These are phyloP conservation scores for Taphrina confusa DNA, from an alignment of 1,139 yeast genomes.

Conservation along the genomic window DNA sequence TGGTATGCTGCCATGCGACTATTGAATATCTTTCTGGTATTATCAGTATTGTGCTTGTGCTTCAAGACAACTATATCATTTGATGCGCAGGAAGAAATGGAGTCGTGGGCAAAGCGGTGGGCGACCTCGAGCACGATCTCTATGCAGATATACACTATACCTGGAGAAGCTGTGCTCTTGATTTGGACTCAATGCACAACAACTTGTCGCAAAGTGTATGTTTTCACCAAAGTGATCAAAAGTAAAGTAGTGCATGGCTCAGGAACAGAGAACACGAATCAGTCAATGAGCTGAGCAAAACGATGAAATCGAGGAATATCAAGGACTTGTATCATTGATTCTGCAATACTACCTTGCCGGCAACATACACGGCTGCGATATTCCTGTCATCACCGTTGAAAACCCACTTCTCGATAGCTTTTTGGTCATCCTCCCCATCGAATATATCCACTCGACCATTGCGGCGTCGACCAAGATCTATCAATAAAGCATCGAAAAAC, in stretches of 20 bases:
- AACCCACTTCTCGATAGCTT: conserved; percentile 84
- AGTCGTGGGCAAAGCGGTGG: background rate
- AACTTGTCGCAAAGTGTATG: too few relatives aligned
- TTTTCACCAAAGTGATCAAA: too few relatives aligned
- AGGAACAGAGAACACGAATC: too few relatives aligned
- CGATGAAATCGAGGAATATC: too few relatives aligned
- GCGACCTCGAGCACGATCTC: background rate
- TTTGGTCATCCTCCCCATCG: conserved; percentile 54
- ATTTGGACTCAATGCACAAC: background rate
- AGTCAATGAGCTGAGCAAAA: too few relatives aligned
- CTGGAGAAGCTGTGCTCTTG: background rate
- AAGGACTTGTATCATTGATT: too few relatives aligned
- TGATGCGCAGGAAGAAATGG: background rate
- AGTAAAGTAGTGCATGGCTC: too few relatives aligned
- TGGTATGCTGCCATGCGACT: background rate
- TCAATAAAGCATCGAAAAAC: conserved; percentile 78
- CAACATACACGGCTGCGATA: conserved; percentile 75
- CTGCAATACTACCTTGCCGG: conserved; percentile 59
- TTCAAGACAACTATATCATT: background rate
- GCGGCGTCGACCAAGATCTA: conserved; percentile 60
- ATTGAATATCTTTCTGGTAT: too few relatives aligned
- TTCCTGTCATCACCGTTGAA: conserved; percentile 94
- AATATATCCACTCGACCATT: conserved; percentile 61
- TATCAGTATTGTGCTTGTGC: background rate
- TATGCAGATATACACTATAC: conserved; percentile 5